Conservation (phyloP, 2,329 filamentous ascomycete species). For the Colletotrichum incanum region DNA sequence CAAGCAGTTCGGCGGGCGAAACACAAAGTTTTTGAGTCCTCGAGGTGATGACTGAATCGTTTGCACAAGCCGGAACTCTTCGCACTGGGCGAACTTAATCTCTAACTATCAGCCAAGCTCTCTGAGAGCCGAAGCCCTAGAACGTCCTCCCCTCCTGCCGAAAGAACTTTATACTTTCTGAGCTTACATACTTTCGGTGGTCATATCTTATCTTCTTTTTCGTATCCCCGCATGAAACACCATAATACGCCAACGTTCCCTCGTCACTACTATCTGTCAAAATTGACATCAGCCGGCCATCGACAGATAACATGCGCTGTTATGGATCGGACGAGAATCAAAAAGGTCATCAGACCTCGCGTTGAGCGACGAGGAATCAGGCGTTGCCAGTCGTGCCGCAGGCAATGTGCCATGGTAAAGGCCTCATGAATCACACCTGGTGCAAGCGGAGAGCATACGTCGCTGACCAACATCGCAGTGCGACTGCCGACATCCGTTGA, state of each 20-base stretch:
- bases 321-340: slow-evolving; percentile 15
- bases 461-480: slow-evolving; percentile 20
- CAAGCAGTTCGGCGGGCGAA: not conserved
- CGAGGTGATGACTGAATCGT: not conserved
- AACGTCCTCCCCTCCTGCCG: not conserved
- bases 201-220: not conserved
- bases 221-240: not conserved
- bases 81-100: too few species aligned
- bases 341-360: not conserved
- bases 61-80: not conserved
- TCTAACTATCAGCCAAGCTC: not conserved
- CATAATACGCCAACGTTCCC: not conserved
- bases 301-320: too few species aligned
- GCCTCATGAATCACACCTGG: not conserved
- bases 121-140: not conserved
- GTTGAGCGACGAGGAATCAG: not conserved
- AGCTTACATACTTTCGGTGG: too few species aligned
- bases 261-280: not conserved
- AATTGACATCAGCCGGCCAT: not conserved
- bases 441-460: too few species aligned
- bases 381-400: slow-evolving; percentile 16
- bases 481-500: not conserved
- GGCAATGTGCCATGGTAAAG: slow-evolving; percentile 5
- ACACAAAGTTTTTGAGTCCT: too few species aligned
- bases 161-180: not conserved